These are phyloP conservation scores for Pezicula rhizophila DNA, from an alignment of 2,329 filamentous ascomycete species.

Conservation along the genomic window DNA sequence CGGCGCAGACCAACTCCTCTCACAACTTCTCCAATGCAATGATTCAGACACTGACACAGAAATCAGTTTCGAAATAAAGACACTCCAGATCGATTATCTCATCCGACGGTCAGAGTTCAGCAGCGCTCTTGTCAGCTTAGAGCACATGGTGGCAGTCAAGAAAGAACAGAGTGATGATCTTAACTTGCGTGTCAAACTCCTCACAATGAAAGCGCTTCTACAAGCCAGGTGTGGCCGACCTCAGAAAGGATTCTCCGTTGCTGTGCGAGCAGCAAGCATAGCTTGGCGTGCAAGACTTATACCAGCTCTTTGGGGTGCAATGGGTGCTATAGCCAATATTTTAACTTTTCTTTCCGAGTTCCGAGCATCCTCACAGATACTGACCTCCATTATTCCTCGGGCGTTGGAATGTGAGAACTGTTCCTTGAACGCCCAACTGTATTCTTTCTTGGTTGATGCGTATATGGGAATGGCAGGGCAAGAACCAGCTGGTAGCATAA, in stretches of 20 bases:
- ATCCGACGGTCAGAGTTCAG: conserved; percentile 46
- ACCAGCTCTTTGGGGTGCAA: conserved; percentile 54
- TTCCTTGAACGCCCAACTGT: conserved; percentile 49
- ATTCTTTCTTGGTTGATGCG: conserved; percentile 55
- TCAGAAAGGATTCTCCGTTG: conserved; percentile 60
- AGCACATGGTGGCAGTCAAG: conserved; percentile 41
- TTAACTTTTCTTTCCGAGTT: conserved; percentile 57
- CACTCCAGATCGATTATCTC: conserved; percentile 53
- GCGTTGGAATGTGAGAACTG: conserved; percentile 56
- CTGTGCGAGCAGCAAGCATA: conserved; percentile 57
- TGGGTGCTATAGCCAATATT: conserved; percentile 49
- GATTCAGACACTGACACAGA: conserved; percentile 47
- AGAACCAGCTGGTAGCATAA: conserved; percentile 26
- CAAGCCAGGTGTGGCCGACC: conserved; percentile 53
- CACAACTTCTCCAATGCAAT: conserved; percentile 41
- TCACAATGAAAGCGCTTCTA: conserved; percentile 56
- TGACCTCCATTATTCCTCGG: conserved; percentile 58
- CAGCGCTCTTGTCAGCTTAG: conserved; percentile 47
- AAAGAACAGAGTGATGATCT: conserved; percentile 54
- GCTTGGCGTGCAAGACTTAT: conserved; percentile 53
- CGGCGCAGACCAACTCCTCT: conserved; percentile 49
- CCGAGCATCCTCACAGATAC: conserved; percentile 45
- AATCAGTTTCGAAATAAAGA: conserved; percentile 50
- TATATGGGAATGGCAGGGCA: conserved; percentile 58
- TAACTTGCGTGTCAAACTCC: conserved; percentile 52